A percentile compares a stretch with the other conserved stretches of the same genome.
Conservation (phyloP, 1,139 yeast species). For the Meyerozyma guilliermondii region DNA sequence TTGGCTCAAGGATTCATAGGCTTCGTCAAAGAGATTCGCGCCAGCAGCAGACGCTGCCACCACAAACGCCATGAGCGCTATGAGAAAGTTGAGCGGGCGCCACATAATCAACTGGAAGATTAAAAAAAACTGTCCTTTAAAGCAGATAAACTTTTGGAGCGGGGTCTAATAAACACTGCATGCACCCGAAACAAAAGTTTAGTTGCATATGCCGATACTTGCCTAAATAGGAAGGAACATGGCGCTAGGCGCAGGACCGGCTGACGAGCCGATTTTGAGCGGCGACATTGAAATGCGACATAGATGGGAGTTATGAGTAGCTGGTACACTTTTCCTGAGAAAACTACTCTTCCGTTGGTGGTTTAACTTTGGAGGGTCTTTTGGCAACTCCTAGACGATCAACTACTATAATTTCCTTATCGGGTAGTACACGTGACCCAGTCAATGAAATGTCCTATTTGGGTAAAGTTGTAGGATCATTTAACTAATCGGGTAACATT, state of each 20-base stretch:
- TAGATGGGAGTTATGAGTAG: too few species aligned
- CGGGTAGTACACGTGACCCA: not conserved
- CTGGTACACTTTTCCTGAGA: too few species aligned
- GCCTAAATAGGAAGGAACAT: not conserved
- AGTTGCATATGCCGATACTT: not conserved
- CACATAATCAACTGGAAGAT: not conserved
- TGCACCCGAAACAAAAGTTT: not conserved
- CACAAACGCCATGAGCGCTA: not conserved
- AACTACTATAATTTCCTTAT: not conserved
- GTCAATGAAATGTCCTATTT: not conserved
- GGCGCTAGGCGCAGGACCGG: not conserved
- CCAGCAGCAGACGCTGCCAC: not conserved
- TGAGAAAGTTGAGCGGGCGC: not conserved
- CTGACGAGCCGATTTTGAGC: too few species aligned
- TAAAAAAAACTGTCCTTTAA: too few species aligned
- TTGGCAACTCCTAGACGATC: too few species aligned
- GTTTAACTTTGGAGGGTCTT: too few species aligned
- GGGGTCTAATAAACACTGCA: not conserved
- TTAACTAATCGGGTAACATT: slow-evolving; percentile 1
- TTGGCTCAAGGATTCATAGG: not conserved
- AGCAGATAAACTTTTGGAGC: not conserved
- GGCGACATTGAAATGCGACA: too few species aligned
- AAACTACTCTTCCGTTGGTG: too few species aligned
- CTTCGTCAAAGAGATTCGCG: not conserved
- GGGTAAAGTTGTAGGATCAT: not conserved